Base-by-base conservation (phyloP, 2,329 filamentous ascomycete species). In the Dendryphion nanum region DNA sequence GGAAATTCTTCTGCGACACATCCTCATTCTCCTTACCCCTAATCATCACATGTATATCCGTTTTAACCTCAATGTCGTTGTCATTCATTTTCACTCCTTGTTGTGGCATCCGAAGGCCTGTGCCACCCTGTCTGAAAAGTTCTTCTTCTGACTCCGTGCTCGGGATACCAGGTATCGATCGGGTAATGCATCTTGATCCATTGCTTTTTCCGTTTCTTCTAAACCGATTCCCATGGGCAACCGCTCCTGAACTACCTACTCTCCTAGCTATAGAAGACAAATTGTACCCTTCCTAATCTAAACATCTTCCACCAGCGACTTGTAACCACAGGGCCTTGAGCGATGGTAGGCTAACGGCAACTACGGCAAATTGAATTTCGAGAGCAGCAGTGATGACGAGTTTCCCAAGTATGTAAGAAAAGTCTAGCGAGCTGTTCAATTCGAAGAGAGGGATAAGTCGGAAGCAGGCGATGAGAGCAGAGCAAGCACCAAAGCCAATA, bases 261-360 rank as follows among this genome's bases (percentile, higher is more conserved):
- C 18, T 35, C 15, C 45, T 23, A 30, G 40, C 35, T 26, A 40
- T 42, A 2, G 35, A 40, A 6, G 29, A 37, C 12, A 45, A 23
- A 18, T 43, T 42, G 26, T 46, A 48, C 2, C 31, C 37, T 20
- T 38, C 40, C 10, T 38, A 12, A 12, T 30, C 18, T 3, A 41
- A 42, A 14, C 35, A 28, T 26, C 36, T 40, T 6, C 34, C 41
- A 3, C 45, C 42, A 2, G 38, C 42, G 1, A 50, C 18, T 18
- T 30, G 37, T 17, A 45, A 54, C 44, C 54, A 65, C 18, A 67
- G 53, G 4, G 57, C 56, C 34, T 62, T 58, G n/a, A 63, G 35
- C 2, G 49, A 45, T 0, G 60, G 61, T 26, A 63, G 47, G 43
- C 64, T 65, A 36, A 59, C 53, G 4, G 62, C 55, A 19, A 64